These are phyloP conservation scores for Euphorbia celastroides DNA, from an alignment of 441 rosid species.

Conservation along the genomic window DNA sequence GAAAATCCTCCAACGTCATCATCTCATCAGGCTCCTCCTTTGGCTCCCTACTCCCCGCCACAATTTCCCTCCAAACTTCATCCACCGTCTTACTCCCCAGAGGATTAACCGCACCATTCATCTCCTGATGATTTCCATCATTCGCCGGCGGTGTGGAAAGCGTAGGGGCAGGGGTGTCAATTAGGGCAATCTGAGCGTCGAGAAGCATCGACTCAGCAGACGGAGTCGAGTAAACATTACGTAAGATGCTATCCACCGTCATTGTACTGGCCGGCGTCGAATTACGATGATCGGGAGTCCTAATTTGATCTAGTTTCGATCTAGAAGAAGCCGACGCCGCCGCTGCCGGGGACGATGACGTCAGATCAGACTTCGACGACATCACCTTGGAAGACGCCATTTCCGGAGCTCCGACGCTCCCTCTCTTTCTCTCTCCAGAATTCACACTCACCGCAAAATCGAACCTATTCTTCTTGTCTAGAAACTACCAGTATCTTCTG, in stretches of 20 bases:
- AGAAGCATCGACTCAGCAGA: conserved; percentile 40
- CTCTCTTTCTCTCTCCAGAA: conserved; percentile 7
- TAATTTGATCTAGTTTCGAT: conserved; percentile 32
- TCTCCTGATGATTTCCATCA: conserved; percentile 3
- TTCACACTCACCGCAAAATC: not conserved
- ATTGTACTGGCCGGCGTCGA: conserved; percentile 23
- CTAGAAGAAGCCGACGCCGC: conserved; percentile 15
- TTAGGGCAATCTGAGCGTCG: conserved; percentile 41
- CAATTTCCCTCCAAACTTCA: conserved; percentile 76
- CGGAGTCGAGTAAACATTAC: conserved; percentile 31
- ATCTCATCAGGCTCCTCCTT: conserved; percentile 76
- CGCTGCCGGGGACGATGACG: conserved; percentile 11
- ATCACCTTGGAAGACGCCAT: conserved; percentile 68
- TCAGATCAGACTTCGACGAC: conserved; percentile 53
- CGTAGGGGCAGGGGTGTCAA: conserved; percentile 30
- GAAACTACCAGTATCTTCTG: too few relatives aligned
- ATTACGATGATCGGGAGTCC: not conserved
- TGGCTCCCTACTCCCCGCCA: conserved; percentile 51
- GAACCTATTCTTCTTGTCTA: too few relatives aligned
- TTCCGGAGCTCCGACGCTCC: conserved; percentile 20
- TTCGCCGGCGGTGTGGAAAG: not conserved
- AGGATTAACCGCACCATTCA: not conserved
- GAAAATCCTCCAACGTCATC: conserved; percentile 92
- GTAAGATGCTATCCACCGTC: conserved; percentile 51
- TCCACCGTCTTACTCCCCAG: conserved; percentile 47